These are phyloP conservation scores for Suaeda aralocaspica DNA, from an alignment of 148 eudicot species.

Conservation along the genomic window DNA sequence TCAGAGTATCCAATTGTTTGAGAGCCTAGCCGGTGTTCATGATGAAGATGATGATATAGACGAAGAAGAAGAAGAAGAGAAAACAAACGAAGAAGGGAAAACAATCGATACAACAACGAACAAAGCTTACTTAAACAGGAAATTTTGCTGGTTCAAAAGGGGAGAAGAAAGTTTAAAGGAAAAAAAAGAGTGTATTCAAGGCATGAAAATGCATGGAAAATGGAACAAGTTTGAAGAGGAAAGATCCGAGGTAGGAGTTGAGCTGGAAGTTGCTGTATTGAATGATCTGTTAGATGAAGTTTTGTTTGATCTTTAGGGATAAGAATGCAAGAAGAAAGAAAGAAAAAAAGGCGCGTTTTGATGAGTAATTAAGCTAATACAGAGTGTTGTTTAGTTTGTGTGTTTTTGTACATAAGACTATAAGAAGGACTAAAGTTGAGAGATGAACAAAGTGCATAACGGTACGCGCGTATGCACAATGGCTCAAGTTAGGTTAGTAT, in stretches of 20 bases:
- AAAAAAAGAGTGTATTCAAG: conserved; percentile 30
- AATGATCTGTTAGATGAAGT: conserved; percentile 43
- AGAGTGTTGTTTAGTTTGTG: neutral
- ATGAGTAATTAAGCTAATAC: neutral
- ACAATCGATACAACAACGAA: conserved; percentile 22
- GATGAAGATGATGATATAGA: conserved; percentile 22
- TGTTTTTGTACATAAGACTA: conserved; percentile 5
- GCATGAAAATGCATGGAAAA: conserved; percentile 39
- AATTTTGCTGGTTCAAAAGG: conserved; percentile 1
- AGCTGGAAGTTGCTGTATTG: conserved; percentile 27
- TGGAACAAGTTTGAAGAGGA: conserved; percentile 46
- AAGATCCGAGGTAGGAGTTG: conserved; percentile 29
- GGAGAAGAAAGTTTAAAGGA: conserved; percentile 15
- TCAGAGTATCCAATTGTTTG: conserved; percentile 40
- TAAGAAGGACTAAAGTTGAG: neutral
- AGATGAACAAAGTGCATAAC: neutral
- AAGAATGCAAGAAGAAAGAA: neutral
- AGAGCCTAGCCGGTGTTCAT: conserved; percentile 29
- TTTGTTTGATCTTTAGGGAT: conserved; percentile 29
- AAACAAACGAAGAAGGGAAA: neutral
- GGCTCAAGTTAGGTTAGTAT: conserved; percentile 3
- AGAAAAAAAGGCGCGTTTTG: neutral
- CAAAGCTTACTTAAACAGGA: conserved; percentile 24
- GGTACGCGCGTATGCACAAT: neutral
- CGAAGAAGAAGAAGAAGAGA: conserved; percentile 12